Evolutionary conservation across 1,284 basidiomycete genomes (phyloP).

Genomic region (Cryptococcus sp.): DNA sequence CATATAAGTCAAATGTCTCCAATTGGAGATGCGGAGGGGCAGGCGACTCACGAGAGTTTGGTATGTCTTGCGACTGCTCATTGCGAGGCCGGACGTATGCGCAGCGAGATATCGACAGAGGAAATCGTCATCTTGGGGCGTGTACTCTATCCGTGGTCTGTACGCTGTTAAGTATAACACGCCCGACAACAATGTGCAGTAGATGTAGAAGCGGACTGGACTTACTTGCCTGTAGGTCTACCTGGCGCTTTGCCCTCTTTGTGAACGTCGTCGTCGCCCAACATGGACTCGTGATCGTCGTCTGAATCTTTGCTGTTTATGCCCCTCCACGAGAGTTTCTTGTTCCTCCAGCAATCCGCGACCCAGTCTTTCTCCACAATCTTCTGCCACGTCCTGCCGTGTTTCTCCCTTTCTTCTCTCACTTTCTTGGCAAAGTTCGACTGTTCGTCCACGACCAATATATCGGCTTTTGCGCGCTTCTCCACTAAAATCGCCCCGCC

Average conservation of each 20-base stretch:
- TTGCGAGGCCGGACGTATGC: slow-evolving; percentile 31
- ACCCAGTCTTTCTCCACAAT: slow-evolving; percentile 47
- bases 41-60: slow-evolving; percentile 31
- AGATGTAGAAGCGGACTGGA: neutral
- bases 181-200: slow-evolving; percentile 1
- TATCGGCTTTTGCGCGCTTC: slow-evolving; percentile 36
- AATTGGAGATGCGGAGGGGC: neutral
- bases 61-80: slow-evolving; percentile 43
- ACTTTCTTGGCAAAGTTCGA: slow-evolving; percentile 32
- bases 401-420: slow-evolving; percentile 27
- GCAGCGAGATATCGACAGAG: slow-evolving; percentile 44
- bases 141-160: slow-evolving; percentile 44
- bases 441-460: slow-evolving; percentile 39
- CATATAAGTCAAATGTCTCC: neutral
- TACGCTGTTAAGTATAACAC: neutral
- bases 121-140: slow-evolving; percentile 46
- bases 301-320: neutral
- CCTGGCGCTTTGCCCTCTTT: slow-evolving; percentile 34
- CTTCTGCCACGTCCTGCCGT: slow-evolving; percentile 33
- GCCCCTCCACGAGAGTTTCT: slow-evolving; percentile 22
- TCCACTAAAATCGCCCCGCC: slow-evolving; percentile 35
- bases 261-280: slow-evolving; percentile 22
- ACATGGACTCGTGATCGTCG: slow-evolving; percentile 16
- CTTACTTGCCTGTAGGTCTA: slow-evolving; percentile 44
- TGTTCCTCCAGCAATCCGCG: slow-evolving; percentile 23